Base-by-base conservation (phyloP, 352 stramenopile genomes). In the Globisporangium ultimum region DNA sequence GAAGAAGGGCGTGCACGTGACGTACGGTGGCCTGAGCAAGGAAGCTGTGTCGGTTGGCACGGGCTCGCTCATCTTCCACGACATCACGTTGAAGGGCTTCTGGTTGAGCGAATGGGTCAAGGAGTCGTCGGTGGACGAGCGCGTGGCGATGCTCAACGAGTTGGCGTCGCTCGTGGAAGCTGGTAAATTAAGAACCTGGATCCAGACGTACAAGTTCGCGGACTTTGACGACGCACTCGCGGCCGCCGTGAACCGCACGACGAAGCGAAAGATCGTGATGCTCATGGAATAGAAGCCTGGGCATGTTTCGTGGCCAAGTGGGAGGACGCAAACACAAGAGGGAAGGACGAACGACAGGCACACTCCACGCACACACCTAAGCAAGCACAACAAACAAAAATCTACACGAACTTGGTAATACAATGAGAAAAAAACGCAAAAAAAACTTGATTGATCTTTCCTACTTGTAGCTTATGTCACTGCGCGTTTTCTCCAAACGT, bases 71-170 rank as follows among this genome's bases (percentile, higher is more conserved):
- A 83, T 93, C 65, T 93, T 93, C 76, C 70, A 93, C 69, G 81
- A 91, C 72, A 95, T 97, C 51, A 87, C 81, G 68, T 80, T 96
- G 58, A 87, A 86, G 63, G 89, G 76, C 55, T 94, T 93, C 58
- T 97, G 88, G 76, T 76, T 94, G 50, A 91, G 84, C 67, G 73
- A 93, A 70, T 93, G 83, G 83, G 74, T 84, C 61, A 83, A 91
- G 72, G 58, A 87, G 51, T 66, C 80, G 60, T 75, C 60, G 15
- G 68, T 80, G 12, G 77, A 87, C 58, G 67, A 93, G 68, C 83
- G 83, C 55, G 52, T 66, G 38, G 69, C 69, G 49, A 90, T 93
- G 80, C 73, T 93, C 28, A 66, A 55, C 21, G 80, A 93, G 72
- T 72, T 93, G 43, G 80, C 83, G 21, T 59, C 55, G 14, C 74